Base-by-base conservation (phyloP, 805 yeast genomes). In the Cephaloascus albidus region DNA sequence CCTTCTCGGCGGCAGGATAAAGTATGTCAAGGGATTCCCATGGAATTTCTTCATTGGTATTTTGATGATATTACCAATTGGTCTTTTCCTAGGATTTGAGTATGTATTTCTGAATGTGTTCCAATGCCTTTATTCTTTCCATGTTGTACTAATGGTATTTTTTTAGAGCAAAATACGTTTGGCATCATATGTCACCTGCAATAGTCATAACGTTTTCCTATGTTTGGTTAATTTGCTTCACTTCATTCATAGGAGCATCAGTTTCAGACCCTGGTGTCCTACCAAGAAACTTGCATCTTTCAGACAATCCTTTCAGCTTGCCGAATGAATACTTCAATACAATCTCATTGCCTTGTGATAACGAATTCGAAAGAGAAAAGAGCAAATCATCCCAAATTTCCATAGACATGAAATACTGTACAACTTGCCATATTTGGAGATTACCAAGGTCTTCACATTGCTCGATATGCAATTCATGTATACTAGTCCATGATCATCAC, bases 401-500 rank as follows among this genome's bases (percentile, higher is more conserved):
- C 1, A 75, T 76, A 1, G 50, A 59, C 3, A 62, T 76, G 18
- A 74, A 74, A 47, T 81, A 80, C 53, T 81, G 89, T 48, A 36
- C 71, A 1, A 68, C 81, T 1, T 85, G 95, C 51, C 60, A 72
- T 23, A 68, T 78, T 34, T 85, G 94, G 90, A 58, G 90, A 46
- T 81, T 87, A 8, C 85, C 88, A 1, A 59, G 94, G 39, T 60
- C 64, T 16, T 58, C 65, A 44, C 95, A 85, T 55, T 85, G 95
- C 51, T 67, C 79, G 2, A 64, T 65, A 2, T 85, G 95, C 58
- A 76, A 75, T 44, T 64, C 65, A 5, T 86, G 95, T 51, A 63
- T 84, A 16, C 55, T 73, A 10, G 49, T 72, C 36, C 81, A 76
- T 48, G 96, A 86, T 49, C 90, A 82, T 53, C 89, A 82, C 54